Base-by-base conservation (phyloP, 1,139 yeast genomes). In the Kodamaea ohmeri region DNA sequence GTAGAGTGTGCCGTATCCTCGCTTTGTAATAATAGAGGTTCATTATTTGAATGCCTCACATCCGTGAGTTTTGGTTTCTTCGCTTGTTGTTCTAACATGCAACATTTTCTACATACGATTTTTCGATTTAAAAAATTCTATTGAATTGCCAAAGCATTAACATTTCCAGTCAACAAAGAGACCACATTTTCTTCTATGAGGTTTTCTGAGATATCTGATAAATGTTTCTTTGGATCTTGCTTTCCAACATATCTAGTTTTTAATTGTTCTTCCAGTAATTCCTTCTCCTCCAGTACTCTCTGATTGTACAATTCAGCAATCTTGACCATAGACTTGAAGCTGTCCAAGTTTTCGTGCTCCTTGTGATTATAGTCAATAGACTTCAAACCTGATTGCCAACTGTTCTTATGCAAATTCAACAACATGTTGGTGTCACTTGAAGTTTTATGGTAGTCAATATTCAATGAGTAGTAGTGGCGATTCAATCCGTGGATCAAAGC, bases 221-320 rank as follows among this genome's bases (percentile, higher is more conserved):
- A 73, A 67, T 94, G 99, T 67, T 92, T 92, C 78, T 94, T 94
- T 35, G 98, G 99, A 62, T 94, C 98, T 63, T 92, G 97, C 60
- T 89, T 90, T 51, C 99, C 99, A 22, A 94, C 97, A 56, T 90
- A 94, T 59, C 98, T 80, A 7, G 97, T 92, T 63, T 88, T 88
- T 53, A 90, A 76, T 60, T 87, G 95, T 30, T 88, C 97, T 53
- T 87, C 95, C 40, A 81, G 70, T 51, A 92, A 71, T 50, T 88
- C 96, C 57, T 84, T 83, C 60, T 94, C 98, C 63, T 94, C 98
- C 52, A 83, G 84, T 35, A 94, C 94, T 58, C 97, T 77, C 56
- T 83, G 83, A 35, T 92, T 89, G 61, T 94, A 94, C 53, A 82
- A 85, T 52, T 84, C 84, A 11, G 98, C 97, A 46, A 92, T 83